phyloP scores from a whole-genome alignment of 2,329 filamentous ascomycete species.

The Alternaria triticimaculans region DNA sequence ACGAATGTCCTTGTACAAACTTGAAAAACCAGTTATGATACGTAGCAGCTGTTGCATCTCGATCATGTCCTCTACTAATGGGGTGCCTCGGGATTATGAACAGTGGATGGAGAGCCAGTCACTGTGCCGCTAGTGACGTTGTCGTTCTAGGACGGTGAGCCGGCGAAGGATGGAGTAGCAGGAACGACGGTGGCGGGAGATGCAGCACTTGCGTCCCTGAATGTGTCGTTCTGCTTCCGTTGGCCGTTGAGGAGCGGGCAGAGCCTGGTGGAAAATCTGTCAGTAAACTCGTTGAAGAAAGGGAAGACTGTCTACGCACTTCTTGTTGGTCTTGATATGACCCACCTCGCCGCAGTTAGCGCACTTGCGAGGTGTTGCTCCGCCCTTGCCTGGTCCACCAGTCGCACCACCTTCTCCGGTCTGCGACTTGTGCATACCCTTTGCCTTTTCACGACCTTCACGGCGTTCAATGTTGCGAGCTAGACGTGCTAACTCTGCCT shows the following conservation, averaged over 20 bases:
- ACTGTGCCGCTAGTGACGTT: not conserved
- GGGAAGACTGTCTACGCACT: slow-evolving; percentile 59
- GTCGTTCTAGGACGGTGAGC: slow-evolving; percentile 6
- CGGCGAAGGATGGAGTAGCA: slow-evolving; percentile 24
- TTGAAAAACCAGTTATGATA: not conserved
- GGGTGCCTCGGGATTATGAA: not conserved
- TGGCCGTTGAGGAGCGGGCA: slow-evolving; percentile 49
- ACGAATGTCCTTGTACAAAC: not conserved
- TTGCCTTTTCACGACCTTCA: slow-evolving; percentile 88
- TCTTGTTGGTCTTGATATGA: slow-evolving; percentile 99
- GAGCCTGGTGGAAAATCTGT: slow-evolving; percentile 33
- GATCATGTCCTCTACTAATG: not conserved
- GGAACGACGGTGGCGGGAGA: slow-evolving; percentile 25
- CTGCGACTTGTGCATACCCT: slow-evolving; percentile 60
- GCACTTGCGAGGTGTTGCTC: slow-evolving; percentile 78
- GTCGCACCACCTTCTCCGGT: slow-evolving; percentile 55
- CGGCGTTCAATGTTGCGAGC: slow-evolving; percentile 91
- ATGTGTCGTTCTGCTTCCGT: slow-evolving; percentile 48
- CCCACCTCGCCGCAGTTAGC: slow-evolving; percentile 96
- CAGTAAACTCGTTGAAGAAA: slow-evolving; percentile 18
- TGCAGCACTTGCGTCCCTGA: slow-evolving; percentile 42
- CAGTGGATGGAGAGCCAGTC: not conserved
- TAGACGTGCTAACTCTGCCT: slow-evolving; percentile 80
- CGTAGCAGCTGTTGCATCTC: not conserved
- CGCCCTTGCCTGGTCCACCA: slow-evolving; percentile 53